Evolutionary conservation across 2,329 filamentous ascomycete species (phyloP), one percentile per base, ranked within the genome.

Genomic region (Penicillium olsonii): DNA sequence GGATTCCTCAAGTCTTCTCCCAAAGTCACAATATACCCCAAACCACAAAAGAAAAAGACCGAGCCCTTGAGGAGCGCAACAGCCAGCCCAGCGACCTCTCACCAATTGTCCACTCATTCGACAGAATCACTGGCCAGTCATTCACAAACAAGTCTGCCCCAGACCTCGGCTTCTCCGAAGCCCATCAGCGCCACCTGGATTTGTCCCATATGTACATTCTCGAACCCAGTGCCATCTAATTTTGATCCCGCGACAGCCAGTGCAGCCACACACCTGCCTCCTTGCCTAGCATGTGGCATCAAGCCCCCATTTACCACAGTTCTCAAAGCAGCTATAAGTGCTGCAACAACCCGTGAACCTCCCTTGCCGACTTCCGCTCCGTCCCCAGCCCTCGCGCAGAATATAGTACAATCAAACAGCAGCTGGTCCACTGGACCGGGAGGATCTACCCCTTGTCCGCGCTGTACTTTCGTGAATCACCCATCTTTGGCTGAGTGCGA

Each of bases 391-490:
- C 18, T 7, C 35, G 33, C 37, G 26, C 37, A 44, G 10, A 17
- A n/a, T 22, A 37, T 22, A 5, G 10, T 31, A 4, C 47, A 45
- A 38, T 24, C 20, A 17, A 42, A 27, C 15, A 22, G 45, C 7
- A 17, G 52, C 22, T 38, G 45, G 35, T 33, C 41, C 12, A n/a
- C 15, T 14, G 42, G 55, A 35, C 40, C 38, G 22, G 45, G 44
- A 24, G 56, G 48, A 24, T 63, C 62, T 10, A 66, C 73, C 37
- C 65, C 71, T 45, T 99, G 94, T 63, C 89, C 90, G 7, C 80
- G 94, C 53, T 99, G 94, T 67, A 99, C 94, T 1, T 97, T 97
- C 64, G 79, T 87, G 33, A 99, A 99, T 60, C 90, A 97, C 65
- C 90, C 91, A 1, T 96, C 90, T 3, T 74, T 99, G 11, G 73